phyloP scores from a whole-genome alignment of 495 filamentous ascomycete species.

The Penicillium paradoxum region DNA sequence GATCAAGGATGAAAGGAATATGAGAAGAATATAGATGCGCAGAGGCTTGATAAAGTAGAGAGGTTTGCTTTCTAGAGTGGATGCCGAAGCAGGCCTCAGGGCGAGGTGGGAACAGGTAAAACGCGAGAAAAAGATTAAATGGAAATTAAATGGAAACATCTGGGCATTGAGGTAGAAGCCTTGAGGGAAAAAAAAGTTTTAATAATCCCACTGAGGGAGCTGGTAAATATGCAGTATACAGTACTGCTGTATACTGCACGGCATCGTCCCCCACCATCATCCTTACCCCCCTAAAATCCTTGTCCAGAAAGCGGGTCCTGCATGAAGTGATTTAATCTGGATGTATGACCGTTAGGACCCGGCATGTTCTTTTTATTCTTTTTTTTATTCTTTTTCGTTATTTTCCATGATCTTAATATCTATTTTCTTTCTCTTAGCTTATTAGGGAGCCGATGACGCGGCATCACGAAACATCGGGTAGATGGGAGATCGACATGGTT shows the following conservation, averaged over 20 bases:
- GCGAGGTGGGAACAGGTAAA: conserved; percentile 6
- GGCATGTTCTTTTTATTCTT: background rate
- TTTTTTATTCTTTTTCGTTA: background rate
- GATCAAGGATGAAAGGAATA: background rate
- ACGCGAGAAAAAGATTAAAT: background rate
- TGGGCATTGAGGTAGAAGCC: background rate
- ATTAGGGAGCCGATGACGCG: conserved; percentile 1
- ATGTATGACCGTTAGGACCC: conserved; percentile 16
- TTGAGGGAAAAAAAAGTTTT: conserved; percentile 7
- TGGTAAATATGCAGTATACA: conserved; percentile 19
- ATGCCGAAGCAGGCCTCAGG: conserved; percentile 1
- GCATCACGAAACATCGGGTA: conserved; percentile 26
- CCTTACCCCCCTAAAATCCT: conserved; percentile 11
- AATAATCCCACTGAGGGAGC: conserved; percentile 10
- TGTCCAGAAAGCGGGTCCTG: conserved; percentile 26
- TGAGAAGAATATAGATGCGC: background rate
- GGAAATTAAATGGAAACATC: background rate
- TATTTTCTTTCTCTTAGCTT: background rate
- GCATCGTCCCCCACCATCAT: conserved; percentile 8
- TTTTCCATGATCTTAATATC: no score
- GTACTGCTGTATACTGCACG: conserved; percentile 21
- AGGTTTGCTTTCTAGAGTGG: conserved; percentile 1
- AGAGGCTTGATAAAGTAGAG: conserved; percentile 1
- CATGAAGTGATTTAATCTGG: conserved; percentile 13
- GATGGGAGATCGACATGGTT: conserved; percentile 43